phyloP scores from a whole-genome alignment of 73 alveolate genomes.

The Tetrahymena borealis region DNA sequence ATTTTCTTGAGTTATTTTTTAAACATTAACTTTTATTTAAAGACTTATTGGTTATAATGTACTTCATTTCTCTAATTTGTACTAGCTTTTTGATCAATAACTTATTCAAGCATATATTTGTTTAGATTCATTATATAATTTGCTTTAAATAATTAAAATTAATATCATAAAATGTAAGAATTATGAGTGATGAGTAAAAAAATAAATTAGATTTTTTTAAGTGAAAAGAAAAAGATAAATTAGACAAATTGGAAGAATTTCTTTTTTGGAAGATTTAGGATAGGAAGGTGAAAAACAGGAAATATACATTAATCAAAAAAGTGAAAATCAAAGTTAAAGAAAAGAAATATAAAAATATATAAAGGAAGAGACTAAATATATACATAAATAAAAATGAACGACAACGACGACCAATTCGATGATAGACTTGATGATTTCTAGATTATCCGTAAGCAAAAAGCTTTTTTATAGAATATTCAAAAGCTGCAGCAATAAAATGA shows the following conservation, averaged over 20 bases:
- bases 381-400: neutral
- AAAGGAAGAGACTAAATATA: neutral
- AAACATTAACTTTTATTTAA: too few species aligned
- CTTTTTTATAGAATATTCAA: too few species aligned
- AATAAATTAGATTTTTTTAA: neutral
- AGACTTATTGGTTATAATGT: too few species aligned
- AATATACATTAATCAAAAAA: neutral
- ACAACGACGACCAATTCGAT: neutral
- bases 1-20: too few species aligned
- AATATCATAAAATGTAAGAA: neutral
- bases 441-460: neutral
- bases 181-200: neutral
- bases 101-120: too few species aligned
- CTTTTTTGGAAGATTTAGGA: neutral
- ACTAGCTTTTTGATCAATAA: too few species aligned
- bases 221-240: neutral
- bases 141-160: neutral
- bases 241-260: neutral
- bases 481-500: too few species aligned
- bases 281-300: neutral
- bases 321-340: neutral
- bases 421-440: neutral
- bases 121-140: too few species aligned
- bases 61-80: too few species aligned
- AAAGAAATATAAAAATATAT: neutral